phyloP scores from a whole-genome alignment of 169 alveolate genomes.

The Plasmodium coatneyi region DNA sequence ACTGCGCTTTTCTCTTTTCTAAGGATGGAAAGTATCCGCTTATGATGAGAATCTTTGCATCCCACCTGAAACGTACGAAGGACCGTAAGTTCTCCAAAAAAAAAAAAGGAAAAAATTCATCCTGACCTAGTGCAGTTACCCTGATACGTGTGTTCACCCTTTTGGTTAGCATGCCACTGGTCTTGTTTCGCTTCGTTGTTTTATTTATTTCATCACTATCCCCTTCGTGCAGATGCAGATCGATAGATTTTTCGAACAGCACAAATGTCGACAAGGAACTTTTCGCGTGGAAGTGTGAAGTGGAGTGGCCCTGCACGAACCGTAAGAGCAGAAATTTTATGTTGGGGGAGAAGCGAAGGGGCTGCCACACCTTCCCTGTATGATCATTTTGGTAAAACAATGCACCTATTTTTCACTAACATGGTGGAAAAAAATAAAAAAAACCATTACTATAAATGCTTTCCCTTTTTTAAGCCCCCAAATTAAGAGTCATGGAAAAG shows the following conservation, averaged over 20 bases:
- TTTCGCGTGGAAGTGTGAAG: conserved; percentile 70
- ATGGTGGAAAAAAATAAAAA: background rate
- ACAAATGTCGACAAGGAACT: conserved; percentile 35
- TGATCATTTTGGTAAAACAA: background rate
- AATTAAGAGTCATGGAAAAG: conserved; percentile 49
- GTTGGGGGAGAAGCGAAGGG: background rate
- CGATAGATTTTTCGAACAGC: conserved; percentile 67
- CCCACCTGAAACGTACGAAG: conserved; percentile 70
- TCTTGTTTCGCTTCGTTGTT: conserved; percentile 7
- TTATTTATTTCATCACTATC: background rate
- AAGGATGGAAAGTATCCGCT: conserved; percentile 53
- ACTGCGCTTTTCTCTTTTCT: background rate
- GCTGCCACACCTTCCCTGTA: background rate
- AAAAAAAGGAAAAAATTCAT: conserved; percentile 17
- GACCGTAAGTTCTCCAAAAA: conserved; percentile 33
- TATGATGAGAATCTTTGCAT: conserved; percentile 61
- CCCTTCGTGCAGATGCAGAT: conserved; percentile 73
- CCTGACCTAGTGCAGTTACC: conserved; percentile 14
- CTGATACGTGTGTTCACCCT: conserved; percentile 27
- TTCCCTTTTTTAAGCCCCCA: conserved; percentile 27
- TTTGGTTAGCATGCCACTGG: conserved; percentile 6
- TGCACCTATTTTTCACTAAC: conserved; percentile 6
- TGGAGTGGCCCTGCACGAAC: conserved; percentile 83
- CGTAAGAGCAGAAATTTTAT: conserved; percentile 34
- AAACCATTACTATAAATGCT: background rate